Evolutionary conservation across 2,329 filamentous ascomycete genomes (phyloP).

Genomic region (Pseudogymnoascus sp.): DNA sequence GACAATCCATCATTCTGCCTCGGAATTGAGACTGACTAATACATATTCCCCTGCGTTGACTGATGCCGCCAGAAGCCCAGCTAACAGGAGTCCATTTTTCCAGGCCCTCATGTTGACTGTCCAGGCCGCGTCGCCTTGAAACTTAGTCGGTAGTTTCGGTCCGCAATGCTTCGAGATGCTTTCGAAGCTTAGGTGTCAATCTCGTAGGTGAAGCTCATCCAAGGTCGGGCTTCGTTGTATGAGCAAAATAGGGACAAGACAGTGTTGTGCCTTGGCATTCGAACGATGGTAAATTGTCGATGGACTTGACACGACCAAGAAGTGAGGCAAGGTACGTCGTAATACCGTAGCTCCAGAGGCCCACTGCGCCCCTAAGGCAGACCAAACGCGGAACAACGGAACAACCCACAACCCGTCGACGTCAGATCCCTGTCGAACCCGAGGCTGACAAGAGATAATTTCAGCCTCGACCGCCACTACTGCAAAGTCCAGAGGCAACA

Average conservation of each 20-base stretch:
- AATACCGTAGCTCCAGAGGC: neutral
- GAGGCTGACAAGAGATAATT: conserved; percentile 8
- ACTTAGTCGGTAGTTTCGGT: conserved; percentile 10
- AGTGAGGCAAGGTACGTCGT: conserved; percentile 3
- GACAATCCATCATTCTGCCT: neutral
- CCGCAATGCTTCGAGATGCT: conserved; percentile 1
- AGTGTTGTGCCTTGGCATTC: neutral
- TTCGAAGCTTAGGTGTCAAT: neutral
- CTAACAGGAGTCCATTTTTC: conserved; percentile 39
- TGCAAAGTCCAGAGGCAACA: neutral
- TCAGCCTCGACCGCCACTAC: neutral
- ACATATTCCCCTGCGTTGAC: conserved; percentile 48
- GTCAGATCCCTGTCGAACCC: neutral
- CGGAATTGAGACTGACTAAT: conserved; percentile 37
- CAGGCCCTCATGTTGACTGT: conserved; percentile 45
- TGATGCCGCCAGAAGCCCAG: conserved; percentile 48
- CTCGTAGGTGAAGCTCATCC: conserved; percentile 2
- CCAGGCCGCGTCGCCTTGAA: conserved; percentile 17
- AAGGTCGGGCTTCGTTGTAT: neutral
- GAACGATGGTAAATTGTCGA: neutral
- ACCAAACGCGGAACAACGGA: conserved; percentile 1
- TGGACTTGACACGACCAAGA: conserved; percentile 3
- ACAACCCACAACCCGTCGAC: neutral
- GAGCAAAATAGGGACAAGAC: neutral
- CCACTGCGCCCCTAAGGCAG: conserved; percentile 7